Percentiles rank a stretch among this genome's conserved stretches.
Evolutionary conservation across 768 basidiomycete species (phyloP).

Genomic region (Boletus sp.): DNA sequence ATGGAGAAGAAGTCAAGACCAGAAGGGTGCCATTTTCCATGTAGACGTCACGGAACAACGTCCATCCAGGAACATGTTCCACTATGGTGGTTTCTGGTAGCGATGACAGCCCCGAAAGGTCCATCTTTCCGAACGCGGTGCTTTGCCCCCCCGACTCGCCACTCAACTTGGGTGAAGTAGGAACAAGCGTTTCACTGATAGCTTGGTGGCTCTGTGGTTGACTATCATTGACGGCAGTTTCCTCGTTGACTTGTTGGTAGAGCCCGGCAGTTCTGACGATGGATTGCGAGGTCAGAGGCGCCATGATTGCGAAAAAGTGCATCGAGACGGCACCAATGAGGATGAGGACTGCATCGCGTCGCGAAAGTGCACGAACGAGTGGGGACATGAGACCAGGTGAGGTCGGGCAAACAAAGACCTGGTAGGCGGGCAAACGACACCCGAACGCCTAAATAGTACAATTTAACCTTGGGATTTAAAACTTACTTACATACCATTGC

Average conservation of each 20-base stretch:
- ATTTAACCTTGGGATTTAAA: neutral
- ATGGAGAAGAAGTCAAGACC: slow-evolving; percentile 53
- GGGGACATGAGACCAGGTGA: slow-evolving; percentile 28
- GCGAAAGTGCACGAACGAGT: slow-evolving; percentile 43
- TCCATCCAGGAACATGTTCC: slow-evolving; percentile 81
- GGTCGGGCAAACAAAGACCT: neutral
- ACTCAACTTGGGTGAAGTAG: neutral
- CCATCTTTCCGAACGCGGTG: neutral
- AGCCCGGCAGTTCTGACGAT: slow-evolving; percentile 31
- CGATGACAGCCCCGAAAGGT: slow-evolving; percentile 8
- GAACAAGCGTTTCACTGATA: neutral
- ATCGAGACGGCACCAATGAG: slow-evolving; percentile 55
- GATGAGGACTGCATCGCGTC: slow-evolving; percentile 59
- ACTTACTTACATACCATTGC: neutral
- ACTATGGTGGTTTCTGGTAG: slow-evolving; percentile 57
- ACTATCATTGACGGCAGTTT: neutral
- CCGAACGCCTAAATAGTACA: neutral
- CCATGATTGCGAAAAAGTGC: slow-evolving; percentile 49
- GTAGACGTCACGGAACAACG: slow-evolving; percentile 79
- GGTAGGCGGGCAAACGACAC: neutral
- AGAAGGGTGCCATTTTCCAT: slow-evolving; percentile 80
- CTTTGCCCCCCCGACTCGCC: neutral
- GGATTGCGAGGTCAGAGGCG: slow-evolving; percentile 30
- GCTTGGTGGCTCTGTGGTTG: slow-evolving; percentile 5
- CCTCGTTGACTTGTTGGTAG: slow-evolving; percentile 7